Evolutionary conservation across 2,329 filamentous ascomycete genomes (phyloP).

Genomic region (Aspergillus ruber): DNA sequence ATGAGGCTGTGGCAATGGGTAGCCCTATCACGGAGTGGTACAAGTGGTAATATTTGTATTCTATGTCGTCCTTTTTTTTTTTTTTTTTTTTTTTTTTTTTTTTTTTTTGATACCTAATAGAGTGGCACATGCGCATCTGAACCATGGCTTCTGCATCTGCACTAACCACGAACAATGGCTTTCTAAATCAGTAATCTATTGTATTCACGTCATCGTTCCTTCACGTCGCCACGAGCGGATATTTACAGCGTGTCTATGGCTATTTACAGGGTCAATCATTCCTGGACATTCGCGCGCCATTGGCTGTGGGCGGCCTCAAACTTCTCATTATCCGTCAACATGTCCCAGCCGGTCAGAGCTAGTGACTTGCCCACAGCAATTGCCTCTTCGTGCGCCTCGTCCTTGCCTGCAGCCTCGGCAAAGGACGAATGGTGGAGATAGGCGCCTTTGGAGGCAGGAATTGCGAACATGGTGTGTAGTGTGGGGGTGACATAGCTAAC

Average conservation of each 20-base stretch:
- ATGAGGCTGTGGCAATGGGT: background rate
- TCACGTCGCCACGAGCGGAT: too few species aligned
- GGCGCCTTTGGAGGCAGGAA: conserved; percentile 32
- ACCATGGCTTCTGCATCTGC: too few species aligned
- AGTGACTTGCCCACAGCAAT: conserved; percentile 43
- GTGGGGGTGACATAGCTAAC: conserved; percentile 44
- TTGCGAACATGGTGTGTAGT: conserved; percentile 45
- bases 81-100: too few species aligned
- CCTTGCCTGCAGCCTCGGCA: conserved; percentile 38
- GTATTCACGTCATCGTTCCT: too few species aligned
- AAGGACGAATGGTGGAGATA: conserved; percentile 38
- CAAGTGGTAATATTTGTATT: background rate
- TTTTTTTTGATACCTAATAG: too few species aligned
- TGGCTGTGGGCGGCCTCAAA: conserved; percentile 19
- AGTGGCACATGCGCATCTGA: too few species aligned
- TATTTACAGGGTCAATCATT: conserved; percentile 5
- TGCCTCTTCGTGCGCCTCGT: conserved; percentile 37
- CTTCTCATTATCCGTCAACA: conserved; percentile 18
- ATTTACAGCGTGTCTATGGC: background rate
- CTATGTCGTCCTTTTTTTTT: too few species aligned
- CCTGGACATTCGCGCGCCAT: conserved; percentile 19
- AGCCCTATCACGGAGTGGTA: background rate
- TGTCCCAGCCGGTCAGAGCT: conserved; percentile 33
- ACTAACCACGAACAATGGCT: too few species aligned
- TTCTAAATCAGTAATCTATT: too few species aligned